Evolutionary conservation across 345 rosid genomes (phyloP), one percentile per base, ranked within the genome.

Genomic region (Crucihimalaya himalaica): DNA sequence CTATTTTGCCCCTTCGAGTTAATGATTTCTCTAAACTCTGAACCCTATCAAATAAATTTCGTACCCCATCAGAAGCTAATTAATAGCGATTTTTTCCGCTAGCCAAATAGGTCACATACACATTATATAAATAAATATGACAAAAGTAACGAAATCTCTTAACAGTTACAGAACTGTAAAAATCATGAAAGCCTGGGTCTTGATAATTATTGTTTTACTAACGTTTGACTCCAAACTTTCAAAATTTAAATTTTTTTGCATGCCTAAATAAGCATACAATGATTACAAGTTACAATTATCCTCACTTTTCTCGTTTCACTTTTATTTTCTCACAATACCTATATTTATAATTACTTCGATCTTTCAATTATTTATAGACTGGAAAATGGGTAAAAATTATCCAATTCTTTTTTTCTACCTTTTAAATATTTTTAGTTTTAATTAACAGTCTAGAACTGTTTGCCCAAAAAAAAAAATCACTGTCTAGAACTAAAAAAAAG

Each of bases 11-110:
- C 73, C 39, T 59, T 9, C 1, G 15, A 50, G 42, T 74, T 60
- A 48, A 75, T 75, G 54, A 75, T 60, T 40, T 68, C 48, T 43
- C 18, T 71, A 50, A 71, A 40, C 40, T 43, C 40, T 73, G 50
- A 55, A 55, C 57, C 66, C 54, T 60, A 40, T 67, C 61, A 68
- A 67, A 75, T 75, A 66, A 75, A 57, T 67, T 50, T 67, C 46
- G 40, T 37, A 67, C 15, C 34, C 54, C 61, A 48, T 28, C 61
- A 19, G 72, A 58, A 74, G 52, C 45, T 57, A 47, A 47, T 35
- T 57, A 47, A 47, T 35, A 13, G 7, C 40, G 46, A 32, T 5
- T 3, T 52, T 58, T 4, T 0, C 5, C 25, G n/a, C 25, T 57
- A 32, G 21, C 73, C 28, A 43, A 43, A 62, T 63, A 65, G 6